A percentile compares a stretch with the other conserved stretches of the same genome.
phyloP scores from a whole-genome alignment of 2,329 filamentous ascomycete genomes.

The Chalaropsis ovoidea region DNA sequence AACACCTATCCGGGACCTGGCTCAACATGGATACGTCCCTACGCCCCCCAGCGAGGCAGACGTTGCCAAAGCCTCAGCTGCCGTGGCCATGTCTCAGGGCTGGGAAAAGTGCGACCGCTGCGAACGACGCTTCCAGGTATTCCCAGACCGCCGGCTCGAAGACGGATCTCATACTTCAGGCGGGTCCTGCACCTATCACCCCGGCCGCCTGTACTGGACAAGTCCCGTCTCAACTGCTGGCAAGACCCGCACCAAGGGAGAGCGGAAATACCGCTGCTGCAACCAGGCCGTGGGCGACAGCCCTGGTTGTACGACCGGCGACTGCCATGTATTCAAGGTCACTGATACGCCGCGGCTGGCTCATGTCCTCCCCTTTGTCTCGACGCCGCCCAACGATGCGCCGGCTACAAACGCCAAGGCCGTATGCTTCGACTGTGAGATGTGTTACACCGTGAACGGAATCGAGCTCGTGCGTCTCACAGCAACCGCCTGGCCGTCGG shows the following conservation, averaged over 20 bases:
- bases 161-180: constrained; percentile 68
- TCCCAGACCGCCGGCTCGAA: constrained; percentile 67
- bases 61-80: constrained; percentile 55
- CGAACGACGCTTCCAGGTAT: constrained; percentile 76
- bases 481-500: constrained; percentile 74
- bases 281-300: constrained; percentile 61
- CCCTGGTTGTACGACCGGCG: constrained; percentile 58
- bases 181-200: constrained; percentile 72
- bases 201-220: constrained; percentile 57
- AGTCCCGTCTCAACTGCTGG: constrained; percentile 45
- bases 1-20: constrained; percentile 54
- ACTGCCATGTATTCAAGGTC: constrained; percentile 80
- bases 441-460: constrained; percentile 86
- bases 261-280: constrained; percentile 62
- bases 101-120: constrained; percentile 90
- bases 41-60: constrained; percentile 54
- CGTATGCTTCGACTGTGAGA: constrained; percentile 90
- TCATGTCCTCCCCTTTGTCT: constrained; percentile 64
- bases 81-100: constrained; percentile 55
- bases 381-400: constrained; percentile 58
- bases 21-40: constrained; percentile 64
- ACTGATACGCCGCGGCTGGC: constrained; percentile 67
- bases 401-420: constrained; percentile 44
- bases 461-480: constrained; percentile 85
- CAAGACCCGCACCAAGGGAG: constrained; percentile 31